Conservation (phyloP, 306 rosid genomes). For the Sechiopsis laciniata region DNA sequence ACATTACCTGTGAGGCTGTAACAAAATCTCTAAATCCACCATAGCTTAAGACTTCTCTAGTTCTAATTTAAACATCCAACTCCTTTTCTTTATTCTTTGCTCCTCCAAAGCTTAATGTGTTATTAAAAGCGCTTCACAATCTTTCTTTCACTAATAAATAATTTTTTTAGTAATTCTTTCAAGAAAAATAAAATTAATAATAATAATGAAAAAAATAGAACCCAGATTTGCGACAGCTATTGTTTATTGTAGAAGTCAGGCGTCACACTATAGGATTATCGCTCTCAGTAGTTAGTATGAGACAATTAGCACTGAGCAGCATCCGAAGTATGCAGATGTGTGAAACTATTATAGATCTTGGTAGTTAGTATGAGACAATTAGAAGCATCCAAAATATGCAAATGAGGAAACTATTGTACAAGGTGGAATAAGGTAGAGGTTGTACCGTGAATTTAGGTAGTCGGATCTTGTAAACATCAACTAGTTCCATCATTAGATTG, state of each 20-base stretch:
- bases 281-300: background rate
- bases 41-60: background rate
- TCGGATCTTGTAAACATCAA: slow-evolving; percentile 86
- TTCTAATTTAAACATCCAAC: background rate
- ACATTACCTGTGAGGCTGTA: background rate
- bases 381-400: slow-evolving; percentile 1
- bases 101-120: background rate
- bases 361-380: background rate
- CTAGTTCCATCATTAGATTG: slow-evolving; percentile 86
- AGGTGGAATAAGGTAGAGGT: slow-evolving; percentile 22
- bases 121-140: background rate
- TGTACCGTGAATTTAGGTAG: slow-evolving; percentile 93
- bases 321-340: background rate
- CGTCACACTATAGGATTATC: background rate
- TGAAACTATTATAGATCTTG: background rate
- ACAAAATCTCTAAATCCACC: background rate
- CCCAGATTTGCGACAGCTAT: slow-evolving; percentile 5
- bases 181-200: background rate
- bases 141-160: background rate
- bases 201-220: background rate
- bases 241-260: background rate
- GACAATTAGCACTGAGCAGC: background rate
- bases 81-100: background rate
- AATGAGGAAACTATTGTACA: background rate
- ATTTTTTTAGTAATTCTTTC: background rate